Base-by-base conservation (phyloP, 2,329 filamentous ascomycete species). In the Fusarium dimerum region DNA sequence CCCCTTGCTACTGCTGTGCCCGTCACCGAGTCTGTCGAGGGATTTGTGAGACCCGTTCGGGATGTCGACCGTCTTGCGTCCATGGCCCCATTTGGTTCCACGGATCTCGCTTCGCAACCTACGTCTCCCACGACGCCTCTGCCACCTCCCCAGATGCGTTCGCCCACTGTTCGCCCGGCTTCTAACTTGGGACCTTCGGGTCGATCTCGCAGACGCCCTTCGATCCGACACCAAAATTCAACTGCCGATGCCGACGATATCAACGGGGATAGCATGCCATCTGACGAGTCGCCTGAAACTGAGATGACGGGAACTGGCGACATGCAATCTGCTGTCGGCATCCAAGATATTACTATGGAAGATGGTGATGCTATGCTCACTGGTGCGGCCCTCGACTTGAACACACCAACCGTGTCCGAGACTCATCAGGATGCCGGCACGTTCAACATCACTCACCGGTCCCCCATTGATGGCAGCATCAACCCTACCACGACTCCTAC, bases 371-470 rank as follows among this genome's bases (percentile, higher is more conserved):
- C 86, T 61, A 87, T 96, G 69, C 81, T 96, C 36, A 86, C 90
- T 39, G 86, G 85, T 48, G 84, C 88, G 3, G 82, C 86, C 4
- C 84, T 96, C 34, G 87, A 89, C 30, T 74, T 96, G 55, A 84
- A 87, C 3, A 88, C 90, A 8, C 88, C 88, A 2, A 88, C 88
- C 34, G 88, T 89, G 3, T 92, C 92, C 0, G 91, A 94, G 64
- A 84, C 86, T n/a, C 71, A 73, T 43, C 89, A 92, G 63, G 90
- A 95, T 62, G 84, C 89, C 12, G 92, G 93, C 51, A 91, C 92
- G 1, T 97, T 97, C 73, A 95, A 96, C 73, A 95, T 97, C 64
- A 92, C 90, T 7, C 93, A 97, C 71, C 87, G 89, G 48, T 87
- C 87, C 44, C 84, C 88, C 1, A 84, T 94, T 36, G 92, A 96